These are phyloP conservation scores for Gossypium herbaceum DNA, from an alignment of 345 rosid species.

Conservation along the genomic window DNA sequence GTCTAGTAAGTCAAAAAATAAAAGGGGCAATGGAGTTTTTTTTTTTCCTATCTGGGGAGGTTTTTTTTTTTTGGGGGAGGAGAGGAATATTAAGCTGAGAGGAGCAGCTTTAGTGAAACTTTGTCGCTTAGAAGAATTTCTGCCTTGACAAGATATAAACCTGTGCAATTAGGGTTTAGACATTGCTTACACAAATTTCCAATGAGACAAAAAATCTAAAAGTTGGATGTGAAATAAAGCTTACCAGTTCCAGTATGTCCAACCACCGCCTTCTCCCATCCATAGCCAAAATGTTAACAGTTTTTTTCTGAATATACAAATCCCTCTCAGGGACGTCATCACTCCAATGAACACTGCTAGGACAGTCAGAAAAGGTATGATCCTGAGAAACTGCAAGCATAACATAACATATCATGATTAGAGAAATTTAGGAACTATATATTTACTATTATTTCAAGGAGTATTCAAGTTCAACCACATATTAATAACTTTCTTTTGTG, in stretches of 20 bases:
- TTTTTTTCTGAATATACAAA: conserved; percentile 68
- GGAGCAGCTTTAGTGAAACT: not conserved
- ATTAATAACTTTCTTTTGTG: not conserved
- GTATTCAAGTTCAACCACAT: not conserved
- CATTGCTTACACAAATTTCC: not conserved
- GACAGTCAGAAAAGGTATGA: conserved; percentile 43
- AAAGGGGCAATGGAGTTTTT: not conserved
- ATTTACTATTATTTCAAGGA: not conserved
- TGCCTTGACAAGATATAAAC: not conserved
- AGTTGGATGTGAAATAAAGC: conserved; percentile 18
- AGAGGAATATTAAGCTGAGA: not conserved
- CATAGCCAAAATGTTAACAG: conserved; percentile 96
- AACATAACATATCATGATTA: not conserved
- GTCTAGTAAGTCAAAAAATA: not conserved
- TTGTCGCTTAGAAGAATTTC: not conserved
- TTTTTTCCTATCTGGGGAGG: not conserved
- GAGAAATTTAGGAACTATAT: not conserved
- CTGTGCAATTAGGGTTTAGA: not conserved
- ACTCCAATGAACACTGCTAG: conserved; percentile 63
- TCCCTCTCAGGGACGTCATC: conserved; percentile 90
- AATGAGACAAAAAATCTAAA: not conserved
- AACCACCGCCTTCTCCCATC: conserved; percentile 98
- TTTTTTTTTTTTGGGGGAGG: not conserved
- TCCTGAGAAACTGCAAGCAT: conserved; percentile 55
- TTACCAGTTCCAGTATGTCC: conserved; percentile 80